A percentile compares a stretch with the other conserved stretches of the same genome.
These are phyloP conservation scores for Juglanconis sp. DNA, from an alignment of 2,329 filamentous ascomycete genomes.

Conservation along the genomic window DNA sequence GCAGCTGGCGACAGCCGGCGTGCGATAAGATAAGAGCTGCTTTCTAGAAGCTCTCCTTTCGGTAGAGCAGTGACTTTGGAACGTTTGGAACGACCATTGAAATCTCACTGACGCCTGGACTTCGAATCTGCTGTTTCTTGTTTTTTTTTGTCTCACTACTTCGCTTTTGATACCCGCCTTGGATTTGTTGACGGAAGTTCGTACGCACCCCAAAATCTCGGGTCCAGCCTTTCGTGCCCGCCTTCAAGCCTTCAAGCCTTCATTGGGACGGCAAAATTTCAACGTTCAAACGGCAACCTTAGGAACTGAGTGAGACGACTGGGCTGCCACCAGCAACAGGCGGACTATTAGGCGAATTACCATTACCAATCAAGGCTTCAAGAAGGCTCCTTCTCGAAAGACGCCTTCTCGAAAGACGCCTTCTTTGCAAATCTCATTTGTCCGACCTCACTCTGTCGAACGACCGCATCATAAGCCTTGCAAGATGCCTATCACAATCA, in stretches of 20 bases:
- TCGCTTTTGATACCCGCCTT: background rate
- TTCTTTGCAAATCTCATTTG: background rate
- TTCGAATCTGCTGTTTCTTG: background rate
- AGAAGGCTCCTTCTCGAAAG: background rate
- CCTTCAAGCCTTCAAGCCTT: background rate
- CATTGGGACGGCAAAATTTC: background rate
- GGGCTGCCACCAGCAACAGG: background rate
- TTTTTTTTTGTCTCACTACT: background rate
- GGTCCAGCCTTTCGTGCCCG: background rate
- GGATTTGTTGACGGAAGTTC: background rate
- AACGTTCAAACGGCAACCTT: background rate
- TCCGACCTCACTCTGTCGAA: background rate
- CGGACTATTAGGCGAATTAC: too few species aligned
- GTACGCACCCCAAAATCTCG: background rate
- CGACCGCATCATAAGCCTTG: background rate
- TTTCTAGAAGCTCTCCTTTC: too few species aligned
- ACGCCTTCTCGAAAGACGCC: slow-evolving; percentile 21
- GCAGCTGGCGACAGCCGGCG: slow-evolving; percentile 10
- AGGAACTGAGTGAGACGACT: background rate
- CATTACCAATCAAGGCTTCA: background rate
- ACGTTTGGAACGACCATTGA: background rate
- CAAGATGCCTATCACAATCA: slow-evolving; percentile 31
- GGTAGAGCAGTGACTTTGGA: background rate
- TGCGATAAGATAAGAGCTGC: slow-evolving; percentile 16
- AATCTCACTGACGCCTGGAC: background rate